Percentiles rank a stretch among this genome's conserved stretches.
These are phyloP conservation scores for Zymoseptoria ardabiliae DNA, from an alignment of 2,329 filamentous ascomycete genomes.

Conservation along the genomic window DNA sequence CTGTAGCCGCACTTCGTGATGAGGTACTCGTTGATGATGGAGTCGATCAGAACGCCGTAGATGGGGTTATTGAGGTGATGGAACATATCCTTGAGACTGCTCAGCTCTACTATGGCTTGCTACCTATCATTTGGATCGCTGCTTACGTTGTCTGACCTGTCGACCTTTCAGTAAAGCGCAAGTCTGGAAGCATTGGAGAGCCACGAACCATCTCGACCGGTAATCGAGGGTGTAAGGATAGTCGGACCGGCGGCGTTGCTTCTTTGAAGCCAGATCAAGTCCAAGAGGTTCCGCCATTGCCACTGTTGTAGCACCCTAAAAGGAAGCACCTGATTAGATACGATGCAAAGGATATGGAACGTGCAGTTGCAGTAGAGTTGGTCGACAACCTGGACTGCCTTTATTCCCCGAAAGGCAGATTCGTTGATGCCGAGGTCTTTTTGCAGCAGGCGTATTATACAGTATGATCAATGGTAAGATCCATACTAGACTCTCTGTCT, in stretches of 20 bases:
- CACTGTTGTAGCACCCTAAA: neutral
- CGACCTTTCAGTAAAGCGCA: neutral
- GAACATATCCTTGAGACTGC: conserved; percentile 62
- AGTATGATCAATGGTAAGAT: neutral
- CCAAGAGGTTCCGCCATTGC: conserved; percentile 33
- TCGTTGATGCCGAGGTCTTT: neutral
- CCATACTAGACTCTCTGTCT: neutral
- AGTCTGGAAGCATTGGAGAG: neutral
- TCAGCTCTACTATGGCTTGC: too few relatives aligned
- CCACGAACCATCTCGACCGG: conserved; percentile 67
- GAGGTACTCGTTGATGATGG: conserved; percentile 81
- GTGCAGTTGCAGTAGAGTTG: too few relatives aligned
- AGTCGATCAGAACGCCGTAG: conserved; percentile 54
- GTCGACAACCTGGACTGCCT: neutral
- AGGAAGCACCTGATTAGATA: too few relatives aligned
- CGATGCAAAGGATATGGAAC: too few relatives aligned
- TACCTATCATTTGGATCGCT: neutral
- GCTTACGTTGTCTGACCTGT: neutral
- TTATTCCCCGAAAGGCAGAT: too few relatives aligned
- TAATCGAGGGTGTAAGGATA: conserved; percentile 77
- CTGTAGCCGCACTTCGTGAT: conserved; percentile 68
- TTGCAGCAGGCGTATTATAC: neutral
- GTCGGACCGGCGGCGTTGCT: conserved; percentile 50
- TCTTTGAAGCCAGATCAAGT: conserved; percentile 31
- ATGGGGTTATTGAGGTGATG: conserved; percentile 57